phyloP scores from a whole-genome alignment of 768 basidiomycete species.

The Russula virescens region DNA sequence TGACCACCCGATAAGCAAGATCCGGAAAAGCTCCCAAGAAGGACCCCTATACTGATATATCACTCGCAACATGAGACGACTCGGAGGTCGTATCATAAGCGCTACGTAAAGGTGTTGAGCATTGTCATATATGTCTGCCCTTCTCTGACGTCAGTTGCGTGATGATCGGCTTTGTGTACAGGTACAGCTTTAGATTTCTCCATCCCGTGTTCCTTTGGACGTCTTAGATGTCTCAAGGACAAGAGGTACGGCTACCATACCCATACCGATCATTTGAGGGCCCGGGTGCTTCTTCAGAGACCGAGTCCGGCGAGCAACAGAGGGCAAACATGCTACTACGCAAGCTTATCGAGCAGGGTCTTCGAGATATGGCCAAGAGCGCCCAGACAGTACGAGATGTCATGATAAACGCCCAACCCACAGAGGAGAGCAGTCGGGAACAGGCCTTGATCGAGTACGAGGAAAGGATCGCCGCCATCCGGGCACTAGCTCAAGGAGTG shows the following conservation, averaged over 20 bases:
- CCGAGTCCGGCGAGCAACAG: conserved; percentile 1
- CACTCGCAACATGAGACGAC: no score
- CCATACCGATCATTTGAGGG: not conserved
- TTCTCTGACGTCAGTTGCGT: not conserved
- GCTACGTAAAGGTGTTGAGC: not conserved
- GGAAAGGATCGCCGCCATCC: not conserved
- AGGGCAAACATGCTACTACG: not conserved
- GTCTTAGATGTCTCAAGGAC: not conserved
- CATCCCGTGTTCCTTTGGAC: not conserved
- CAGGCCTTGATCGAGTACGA: conserved; percentile 2
- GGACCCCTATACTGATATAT: no score
- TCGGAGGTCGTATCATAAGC: not conserved
- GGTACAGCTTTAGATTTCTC: no score
- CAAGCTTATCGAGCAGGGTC: conserved; percentile 7
- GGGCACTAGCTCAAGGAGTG: not conserved
- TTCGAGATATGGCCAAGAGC: not conserved
- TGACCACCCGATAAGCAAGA: no score
- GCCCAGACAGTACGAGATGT: not conserved
- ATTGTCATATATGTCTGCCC: not conserved
- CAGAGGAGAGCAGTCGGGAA: not conserved
- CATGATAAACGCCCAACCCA: not conserved
- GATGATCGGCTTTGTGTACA: not conserved
- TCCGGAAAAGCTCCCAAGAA: no score
- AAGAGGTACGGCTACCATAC: not conserved
- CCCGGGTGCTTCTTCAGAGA: not conserved